Evolutionary conservation across 2,329 filamentous ascomycete species (phyloP).

Genomic region (Talaromyces sp.): DNA sequence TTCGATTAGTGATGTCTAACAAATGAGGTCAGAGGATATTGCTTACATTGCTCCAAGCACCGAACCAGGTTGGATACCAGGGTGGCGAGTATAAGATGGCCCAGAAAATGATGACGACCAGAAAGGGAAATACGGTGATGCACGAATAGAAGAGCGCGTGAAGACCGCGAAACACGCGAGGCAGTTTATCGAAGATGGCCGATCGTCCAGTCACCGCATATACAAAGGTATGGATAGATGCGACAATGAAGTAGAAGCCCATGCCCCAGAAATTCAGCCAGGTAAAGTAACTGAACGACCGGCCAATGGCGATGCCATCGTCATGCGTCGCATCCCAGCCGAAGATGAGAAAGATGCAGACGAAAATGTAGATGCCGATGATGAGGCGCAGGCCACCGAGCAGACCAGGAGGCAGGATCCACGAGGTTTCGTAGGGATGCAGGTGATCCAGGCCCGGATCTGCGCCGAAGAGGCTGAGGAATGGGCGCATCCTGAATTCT

Average conservation of each 20-base stretch:
- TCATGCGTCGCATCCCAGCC: conserved; percentile 56
- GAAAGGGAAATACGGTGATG: conserved; percentile 58
- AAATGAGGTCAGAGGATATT: background rate
- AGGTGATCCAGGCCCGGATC: conserved; percentile 41
- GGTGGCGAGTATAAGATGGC: conserved; percentile 49
- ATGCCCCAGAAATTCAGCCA: conserved; percentile 77
- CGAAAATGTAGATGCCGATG: conserved; percentile 61
- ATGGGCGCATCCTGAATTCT: conserved; percentile 5
- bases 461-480: conserved; percentile 27
- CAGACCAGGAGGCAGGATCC: conserved; percentile 64
- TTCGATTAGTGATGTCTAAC: background rate
- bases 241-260: conserved; percentile 69
- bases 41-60: conserved; percentile 46
- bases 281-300: conserved; percentile 77
- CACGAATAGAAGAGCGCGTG: conserved; percentile 62
- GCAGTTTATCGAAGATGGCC: conserved; percentile 55
- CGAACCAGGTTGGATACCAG: conserved; percentile 51
- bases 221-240: conserved; percentile 62
- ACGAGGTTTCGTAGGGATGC: conserved; percentile 73
- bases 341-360: conserved; percentile 64
- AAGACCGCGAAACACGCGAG: conserved; percentile 58
- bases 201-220: conserved; percentile 55
- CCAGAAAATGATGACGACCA: conserved; percentile 71
- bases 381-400: conserved; percentile 42
- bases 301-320: conserved; percentile 43